A percentile compares a stretch with the other conserved stretches of the same genome.
Evolutionary conservation across 2,329 filamentous ascomycete species (phyloP).

Genomic region (Magnaporthiopsis incrustans): DNA sequence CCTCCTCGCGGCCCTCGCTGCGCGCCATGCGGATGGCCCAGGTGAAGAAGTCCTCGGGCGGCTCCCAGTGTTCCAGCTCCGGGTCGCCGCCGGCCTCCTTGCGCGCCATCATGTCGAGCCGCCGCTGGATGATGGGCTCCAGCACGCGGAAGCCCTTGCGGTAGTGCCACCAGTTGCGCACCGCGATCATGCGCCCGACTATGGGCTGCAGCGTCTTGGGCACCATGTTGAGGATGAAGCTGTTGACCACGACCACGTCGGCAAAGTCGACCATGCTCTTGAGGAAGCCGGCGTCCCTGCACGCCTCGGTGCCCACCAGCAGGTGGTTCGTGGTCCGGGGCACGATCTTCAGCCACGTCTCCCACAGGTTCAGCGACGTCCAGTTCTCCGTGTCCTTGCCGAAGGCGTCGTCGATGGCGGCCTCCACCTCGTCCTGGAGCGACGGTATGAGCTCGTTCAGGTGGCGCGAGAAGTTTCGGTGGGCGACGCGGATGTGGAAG

Average conservation of each 20-base stretch:
- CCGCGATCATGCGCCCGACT: slow-evolving; percentile 33
- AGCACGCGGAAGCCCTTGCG: slow-evolving; percentile 31
- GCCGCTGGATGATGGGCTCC: slow-evolving; percentile 39
- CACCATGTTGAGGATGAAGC: slow-evolving; percentile 35
- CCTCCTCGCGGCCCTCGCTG: slow-evolving; percentile 30
- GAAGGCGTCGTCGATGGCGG: slow-evolving; percentile 27
- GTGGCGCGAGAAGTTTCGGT: slow-evolving; percentile 35
- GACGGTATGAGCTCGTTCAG: slow-evolving; percentile 28
- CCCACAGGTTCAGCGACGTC: slow-evolving; percentile 34
- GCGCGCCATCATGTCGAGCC: slow-evolving; percentile 36
- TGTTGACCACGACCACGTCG: slow-evolving; percentile 37
- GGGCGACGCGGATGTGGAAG: slow-evolving; percentile 33
- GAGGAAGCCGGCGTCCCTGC: slow-evolving; percentile 36
- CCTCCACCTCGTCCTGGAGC: slow-evolving; percentile 31
- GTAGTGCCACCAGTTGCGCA: slow-evolving; percentile 40
- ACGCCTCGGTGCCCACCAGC: slow-evolving; percentile 29
- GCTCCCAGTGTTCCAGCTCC: slow-evolving; percentile 29
- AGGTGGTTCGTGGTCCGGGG: slow-evolving; percentile 35
- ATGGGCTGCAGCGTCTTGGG: slow-evolving; percentile 41
- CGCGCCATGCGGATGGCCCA: slow-evolving; percentile 47
- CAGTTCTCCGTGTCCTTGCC: slow-evolving; percentile 26
- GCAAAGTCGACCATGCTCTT: slow-evolving; percentile 40
- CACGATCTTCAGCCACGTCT: slow-evolving; percentile 33
- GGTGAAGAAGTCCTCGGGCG: slow-evolving; percentile 48
- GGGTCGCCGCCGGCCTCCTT: slow-evolving; percentile 31